Base-by-base conservation (phyloP, 306 rosid species). In the Corylus americana region DNA sequence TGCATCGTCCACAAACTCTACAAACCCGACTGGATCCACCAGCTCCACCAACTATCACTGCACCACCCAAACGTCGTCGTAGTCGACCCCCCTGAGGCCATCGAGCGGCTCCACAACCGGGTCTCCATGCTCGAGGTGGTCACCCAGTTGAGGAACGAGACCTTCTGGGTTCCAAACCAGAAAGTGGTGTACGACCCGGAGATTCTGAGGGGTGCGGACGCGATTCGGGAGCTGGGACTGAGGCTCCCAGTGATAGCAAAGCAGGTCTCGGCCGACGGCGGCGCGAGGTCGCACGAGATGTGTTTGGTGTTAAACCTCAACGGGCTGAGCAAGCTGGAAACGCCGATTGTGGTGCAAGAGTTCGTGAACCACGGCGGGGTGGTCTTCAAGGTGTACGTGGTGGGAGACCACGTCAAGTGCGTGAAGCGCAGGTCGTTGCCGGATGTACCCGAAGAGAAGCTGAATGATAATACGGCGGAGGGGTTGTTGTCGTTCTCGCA, bases 361-460 rank as follows among this genome's bases (percentile, higher is more conserved):
- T 92, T 90, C 49, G 86, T 89, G 83, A 87, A 92, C 77, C 97
- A 92, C n/a, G 91, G 93, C 10, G 95, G 93, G 0, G 91, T 86
- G 0, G 44, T 92, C 7, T 92, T 89, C 91, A 92, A 92, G 86
- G 83, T 89, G 25, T 92, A 92, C 68, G 93, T 86, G 31, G 88
- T 90, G 11, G 95, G 97, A 51, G 75, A 73, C 13, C 80, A 74
- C 58, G 81, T 82, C 14, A 71, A 12, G 39, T 92, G 93, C 80
- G 92, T 90, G 14, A 90, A 82, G 81, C 87, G 95, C 18, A 78
- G 80, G 63, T 92, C 95, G 16, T 49, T 92, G 84, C 68, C 69
- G 3, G 90, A 92, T 61, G 70, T 85, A 42, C 44, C 83, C 0
- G 78, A 83, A 4, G 87, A 78, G 79, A 79, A 58, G 77, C 27